A percentile compares a stretch with the other conserved stretches of the same genome.
Evolutionary conservation across 768 basidiomycete genomes (phyloP).

Genomic region (Mycena capillaripes): DNA sequence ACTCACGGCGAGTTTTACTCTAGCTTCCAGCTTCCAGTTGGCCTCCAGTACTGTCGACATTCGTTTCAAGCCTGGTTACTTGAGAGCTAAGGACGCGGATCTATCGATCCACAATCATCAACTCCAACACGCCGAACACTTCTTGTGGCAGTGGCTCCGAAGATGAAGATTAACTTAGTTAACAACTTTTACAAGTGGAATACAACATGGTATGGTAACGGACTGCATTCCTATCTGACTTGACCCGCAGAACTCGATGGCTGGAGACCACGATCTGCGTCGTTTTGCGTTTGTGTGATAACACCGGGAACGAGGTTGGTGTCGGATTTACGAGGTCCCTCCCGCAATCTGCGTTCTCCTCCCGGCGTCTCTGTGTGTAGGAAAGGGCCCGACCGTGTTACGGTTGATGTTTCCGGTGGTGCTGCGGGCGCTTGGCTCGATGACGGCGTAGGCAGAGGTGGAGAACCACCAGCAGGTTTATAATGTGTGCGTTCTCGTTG

Average conservation of each 20-base stretch:
- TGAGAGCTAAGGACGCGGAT: background rate
- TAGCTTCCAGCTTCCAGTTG: too few relatives aligned
- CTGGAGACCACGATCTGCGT: background rate
- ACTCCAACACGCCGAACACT: conserved; percentile 4
- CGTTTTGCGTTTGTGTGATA: background rate
- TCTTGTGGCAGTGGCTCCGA: conserved; percentile 20
- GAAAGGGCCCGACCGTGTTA: background rate
- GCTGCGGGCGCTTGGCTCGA: background rate
- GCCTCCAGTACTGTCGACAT: too few relatives aligned
- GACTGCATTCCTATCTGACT: conserved; percentile 22
- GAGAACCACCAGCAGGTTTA: background rate
- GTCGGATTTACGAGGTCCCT: background rate
- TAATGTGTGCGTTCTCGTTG: conserved; percentile 1
- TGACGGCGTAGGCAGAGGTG: background rate
- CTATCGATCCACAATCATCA: conserved; percentile 2
- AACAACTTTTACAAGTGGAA: conserved; percentile 11
- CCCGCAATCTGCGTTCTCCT: conserved; percentile 19
- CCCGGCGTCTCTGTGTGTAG: background rate
- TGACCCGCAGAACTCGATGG: conserved; percentile 7
- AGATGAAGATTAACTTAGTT: conserved; percentile 5
- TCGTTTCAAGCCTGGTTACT: too few relatives aligned
- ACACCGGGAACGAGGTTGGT: background rate
- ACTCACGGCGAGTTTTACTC: too few relatives aligned
- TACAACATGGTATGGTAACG: conserved; percentile 26
- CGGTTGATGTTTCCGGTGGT: background rate